phyloP scores from a whole-genome alignment of 73 alveolate genomes.

The Symbiodinium pilosum region DNA sequence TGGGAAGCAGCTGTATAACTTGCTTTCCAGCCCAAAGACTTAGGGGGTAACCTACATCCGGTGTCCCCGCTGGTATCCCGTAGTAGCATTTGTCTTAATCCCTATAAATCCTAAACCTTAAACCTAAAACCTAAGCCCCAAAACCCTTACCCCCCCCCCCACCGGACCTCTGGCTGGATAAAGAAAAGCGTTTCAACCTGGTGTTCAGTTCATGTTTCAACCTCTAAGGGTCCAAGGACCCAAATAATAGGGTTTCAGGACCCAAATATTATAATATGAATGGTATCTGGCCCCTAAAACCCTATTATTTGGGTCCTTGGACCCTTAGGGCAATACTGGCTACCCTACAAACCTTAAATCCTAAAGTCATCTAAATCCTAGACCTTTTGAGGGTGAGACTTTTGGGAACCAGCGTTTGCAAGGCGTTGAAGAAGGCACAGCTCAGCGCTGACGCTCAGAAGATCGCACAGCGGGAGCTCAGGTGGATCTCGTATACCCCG shows the following conservation, averaged over 20 bases:
- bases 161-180: no score
- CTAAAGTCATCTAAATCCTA: not conserved
- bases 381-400: not conserved
- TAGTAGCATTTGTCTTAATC: not conserved
- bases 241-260: no score
- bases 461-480: conserved; percentile 88
- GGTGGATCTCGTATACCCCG: not conserved
- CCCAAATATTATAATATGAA: no score
- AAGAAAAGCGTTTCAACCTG: no score
- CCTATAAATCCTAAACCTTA: not conserved
- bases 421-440: conserved; percentile 83
- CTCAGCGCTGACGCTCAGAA: conserved; percentile 83
- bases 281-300: not conserved
- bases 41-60: no score
- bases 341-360: not conserved
- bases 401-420: no score
- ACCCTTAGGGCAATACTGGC: no score
- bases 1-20: no score
- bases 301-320: not conserved
- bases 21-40: no score
- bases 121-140: not conserved
- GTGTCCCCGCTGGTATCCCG: no score
- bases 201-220: no score
- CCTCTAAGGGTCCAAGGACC: no score
- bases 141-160: not conserved